Base-by-base conservation (phyloP, 768 basidiomycete species). In the Termitomyces sp. region DNA sequence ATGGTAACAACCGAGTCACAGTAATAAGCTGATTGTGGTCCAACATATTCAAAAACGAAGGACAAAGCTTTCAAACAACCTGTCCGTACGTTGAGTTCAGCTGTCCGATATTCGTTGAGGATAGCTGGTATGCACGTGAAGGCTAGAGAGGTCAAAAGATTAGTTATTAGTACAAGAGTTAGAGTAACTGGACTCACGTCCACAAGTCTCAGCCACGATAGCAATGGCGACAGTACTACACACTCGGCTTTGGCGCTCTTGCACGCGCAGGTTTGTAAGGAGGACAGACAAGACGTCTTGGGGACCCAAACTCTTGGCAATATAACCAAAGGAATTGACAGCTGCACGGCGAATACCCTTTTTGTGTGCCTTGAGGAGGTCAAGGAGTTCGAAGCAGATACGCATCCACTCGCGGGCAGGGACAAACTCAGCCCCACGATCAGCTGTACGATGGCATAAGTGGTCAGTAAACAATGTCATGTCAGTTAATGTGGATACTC, bases 371-470 rank as follows among this genome's bases (percentile, higher is more conserved):
- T 98, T 98, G 65, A 98, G 81, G 26, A 99, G 79, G 67, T 98
- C 97, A 50, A 99, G 82, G 35, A 99, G 75, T 68, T 99, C 97
- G 72, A 99, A 98, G 70, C 97, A 98, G 67, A 99, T 98, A 67
- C 97, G 89, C 97, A 99, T 99, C 97, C 96, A 98, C 73, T 99
- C 97, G 66, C 97, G 85, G 10, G 97, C 96, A 15, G 97, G 95
- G 0, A 99, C 96, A 59, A 93, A 98, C 72, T 98, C 97, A 21
- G 97, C 96, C 54, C 97, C 97, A 72, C 97, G 94, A 84, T 99
- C 97, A 56, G 97, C 96, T 72, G 50, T 26, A 50, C 44, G 53
- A 41, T 19, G 12, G 9, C 6, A 37, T 50, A 53, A 37, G 54
- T 41, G 15, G 35, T 51, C 58, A 80, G 53, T 21, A 33, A 23